phyloP scores from a whole-genome alignment of 1,139 yeast species.

The Wickerhamomyces sp. region DNA sequence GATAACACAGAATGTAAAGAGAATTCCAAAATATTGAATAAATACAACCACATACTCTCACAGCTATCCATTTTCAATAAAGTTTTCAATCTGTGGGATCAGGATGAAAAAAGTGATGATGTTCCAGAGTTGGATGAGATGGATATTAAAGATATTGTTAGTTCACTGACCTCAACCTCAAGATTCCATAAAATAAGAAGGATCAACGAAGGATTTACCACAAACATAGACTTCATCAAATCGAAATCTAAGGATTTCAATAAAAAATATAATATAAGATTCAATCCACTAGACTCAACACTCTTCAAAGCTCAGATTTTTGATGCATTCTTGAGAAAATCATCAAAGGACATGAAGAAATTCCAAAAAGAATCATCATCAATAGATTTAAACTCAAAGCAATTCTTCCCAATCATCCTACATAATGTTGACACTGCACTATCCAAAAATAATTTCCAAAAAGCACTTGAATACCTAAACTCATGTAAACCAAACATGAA shows the following conservation, averaged over 20 bases:
- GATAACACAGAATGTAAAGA: slow-evolving; percentile 54
- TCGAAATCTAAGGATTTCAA: slow-evolving; percentile 14
- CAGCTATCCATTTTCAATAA: slow-evolving; percentile 18
- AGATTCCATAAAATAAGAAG: slow-evolving; percentile 20
- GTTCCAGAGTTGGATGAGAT: slow-evolving; percentile 17
- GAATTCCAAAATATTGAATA: slow-evolving; percentile 34
- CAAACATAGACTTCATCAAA: slow-evolving; percentile 15
- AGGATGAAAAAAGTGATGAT: slow-evolving; percentile 20
- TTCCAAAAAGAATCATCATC: slow-evolving; percentile 1
- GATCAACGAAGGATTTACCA: slow-evolving; percentile 16
- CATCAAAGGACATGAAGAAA: slow-evolving; percentile 9
- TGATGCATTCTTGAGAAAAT: slow-evolving; percentile 12
- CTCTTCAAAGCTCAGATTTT: slow-evolving; percentile 12
- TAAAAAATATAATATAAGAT: slow-evolving; percentile 8
- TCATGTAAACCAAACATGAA: slow-evolving; percentile 17
- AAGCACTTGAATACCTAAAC: slow-evolving; percentile 16
- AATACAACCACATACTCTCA: neutral
- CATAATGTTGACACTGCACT: slow-evolving; percentile 15
- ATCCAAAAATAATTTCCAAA: slow-evolving; percentile 14
- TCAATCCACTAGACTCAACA: slow-evolving; percentile 12
- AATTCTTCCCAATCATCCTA: slow-evolving; percentile 17
- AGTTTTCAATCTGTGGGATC: slow-evolving; percentile 33
- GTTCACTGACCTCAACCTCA: slow-evolving; percentile 3
- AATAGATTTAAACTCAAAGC: slow-evolving; percentile 4
- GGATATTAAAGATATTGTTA: slow-evolving; percentile 19